phyloP scores from a whole-genome alignment of 495 filamentous ascomycete genomes.

The Rhizodiscina lignyota region DNA sequence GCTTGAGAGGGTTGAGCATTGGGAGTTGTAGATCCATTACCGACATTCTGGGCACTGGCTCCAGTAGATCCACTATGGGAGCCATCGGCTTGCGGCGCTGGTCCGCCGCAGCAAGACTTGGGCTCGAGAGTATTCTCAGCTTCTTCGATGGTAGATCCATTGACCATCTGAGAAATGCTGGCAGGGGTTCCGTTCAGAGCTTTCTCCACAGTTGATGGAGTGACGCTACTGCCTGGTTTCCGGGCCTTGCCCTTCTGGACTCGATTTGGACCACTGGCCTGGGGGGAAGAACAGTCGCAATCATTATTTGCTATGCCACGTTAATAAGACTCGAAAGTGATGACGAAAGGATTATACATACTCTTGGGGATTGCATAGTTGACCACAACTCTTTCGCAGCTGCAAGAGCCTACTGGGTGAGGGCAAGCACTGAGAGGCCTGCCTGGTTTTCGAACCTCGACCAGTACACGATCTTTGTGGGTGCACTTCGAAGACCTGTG shows the following conservation, averaged over 20 bases:
- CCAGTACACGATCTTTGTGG: constrained; percentile 57
- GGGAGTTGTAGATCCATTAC: too few species aligned
- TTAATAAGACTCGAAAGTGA: neutral
- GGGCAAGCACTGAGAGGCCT: constrained; percentile 63
- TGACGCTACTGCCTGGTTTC: neutral
- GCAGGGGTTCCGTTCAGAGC: neutral
- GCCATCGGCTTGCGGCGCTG: too few species aligned
- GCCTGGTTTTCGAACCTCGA: constrained; percentile 67
- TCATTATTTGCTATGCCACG: constrained; percentile 3
- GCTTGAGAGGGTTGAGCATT: too few species aligned
- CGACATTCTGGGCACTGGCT: too few species aligned
- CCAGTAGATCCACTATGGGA: too few species aligned
- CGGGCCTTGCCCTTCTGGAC: neutral
- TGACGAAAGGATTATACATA: constrained; percentile 2
- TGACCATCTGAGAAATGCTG: neutral
- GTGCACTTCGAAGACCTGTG: constrained; percentile 75
- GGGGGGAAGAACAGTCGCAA: constrained; percentile 6
- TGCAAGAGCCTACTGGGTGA: constrained; percentile 47
- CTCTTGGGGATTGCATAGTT: constrained; percentile 19
- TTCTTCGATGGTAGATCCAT: too few species aligned
- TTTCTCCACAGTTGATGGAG: neutral
- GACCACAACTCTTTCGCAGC: constrained; percentile 34
- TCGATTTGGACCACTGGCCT: neutral
- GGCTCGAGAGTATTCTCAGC: too few species aligned
- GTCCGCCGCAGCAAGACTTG: too few species aligned